Evolutionary conservation across 306 rosid species (phyloP).

Genomic region (Quercus parvula): DNA sequence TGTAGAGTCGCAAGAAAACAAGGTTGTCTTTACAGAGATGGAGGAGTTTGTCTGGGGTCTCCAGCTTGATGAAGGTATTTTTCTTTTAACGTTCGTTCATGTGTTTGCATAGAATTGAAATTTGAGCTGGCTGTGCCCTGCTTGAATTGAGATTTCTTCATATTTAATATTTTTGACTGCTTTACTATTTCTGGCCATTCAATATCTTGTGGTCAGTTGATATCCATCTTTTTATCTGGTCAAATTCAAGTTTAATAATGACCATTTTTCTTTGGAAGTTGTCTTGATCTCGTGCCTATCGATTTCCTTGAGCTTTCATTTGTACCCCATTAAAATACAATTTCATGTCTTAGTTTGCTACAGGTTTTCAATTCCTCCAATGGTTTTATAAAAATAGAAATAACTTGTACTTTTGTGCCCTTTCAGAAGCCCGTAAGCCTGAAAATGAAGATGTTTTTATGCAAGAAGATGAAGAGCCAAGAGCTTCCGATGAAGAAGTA

Average conservation of each 20-base stretch:
- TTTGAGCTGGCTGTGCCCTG: conserved; percentile 7
- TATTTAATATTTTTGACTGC: not conserved
- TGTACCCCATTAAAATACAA: not conserved
- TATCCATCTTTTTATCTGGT: not conserved
- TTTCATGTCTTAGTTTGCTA: not conserved
- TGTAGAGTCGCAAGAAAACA: conserved; percentile 72
- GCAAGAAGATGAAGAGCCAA: conserved; percentile 71
- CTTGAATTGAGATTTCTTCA: conserved; percentile 11
- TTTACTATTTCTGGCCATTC: not conserved
- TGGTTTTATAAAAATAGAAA: not conserved
- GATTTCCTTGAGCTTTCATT: conserved; percentile 6
- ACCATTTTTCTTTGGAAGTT: not conserved
- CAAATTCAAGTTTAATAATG: not conserved
- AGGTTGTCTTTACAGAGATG: conserved; percentile 93
- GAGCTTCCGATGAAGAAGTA: conserved; percentile 42
- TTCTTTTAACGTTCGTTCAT: conserved; percentile 1
- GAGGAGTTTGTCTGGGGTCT: conserved; percentile 98
- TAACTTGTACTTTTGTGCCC: conserved; percentile 17
- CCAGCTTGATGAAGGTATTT: conserved; percentile 85
- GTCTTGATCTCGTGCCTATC: not conserved
- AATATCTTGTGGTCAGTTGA: not conserved
- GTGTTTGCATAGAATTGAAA: not conserved
- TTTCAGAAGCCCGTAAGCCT: conserved; percentile 83
- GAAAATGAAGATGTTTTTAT: conserved; percentile 83
- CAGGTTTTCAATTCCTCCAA: not conserved